Evolutionary conservation across 305 asterid species (phyloP).

Genomic region (Rubia balearica): DNA sequence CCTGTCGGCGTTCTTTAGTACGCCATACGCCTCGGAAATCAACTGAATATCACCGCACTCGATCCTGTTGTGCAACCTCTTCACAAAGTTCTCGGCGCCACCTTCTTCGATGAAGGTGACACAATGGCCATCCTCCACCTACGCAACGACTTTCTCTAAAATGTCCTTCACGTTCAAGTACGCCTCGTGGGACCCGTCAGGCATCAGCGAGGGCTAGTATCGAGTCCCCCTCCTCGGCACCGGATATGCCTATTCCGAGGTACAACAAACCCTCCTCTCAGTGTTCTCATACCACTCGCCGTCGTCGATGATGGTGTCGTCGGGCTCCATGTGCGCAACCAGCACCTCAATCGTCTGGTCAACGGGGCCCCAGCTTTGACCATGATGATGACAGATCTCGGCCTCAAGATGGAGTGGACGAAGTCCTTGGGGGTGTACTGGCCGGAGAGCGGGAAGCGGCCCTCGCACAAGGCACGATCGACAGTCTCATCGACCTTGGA

Average conservation of each 20-base stretch:
- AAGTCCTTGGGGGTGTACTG: slow-evolving; percentile 63
- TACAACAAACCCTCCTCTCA: slow-evolving; percentile 60
- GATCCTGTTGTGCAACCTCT: slow-evolving; percentile 87
- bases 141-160: slow-evolving; percentile 70
- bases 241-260: slow-evolving; percentile 89
- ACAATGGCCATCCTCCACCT: slow-evolving; percentile 93
- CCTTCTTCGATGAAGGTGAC: slow-evolving; percentile 86
- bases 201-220: slow-evolving; percentile 78
- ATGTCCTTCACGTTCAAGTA: slow-evolving; percentile 53
- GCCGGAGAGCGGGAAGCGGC: slow-evolving; percentile 59
- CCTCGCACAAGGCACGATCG: slow-evolving; percentile 74
- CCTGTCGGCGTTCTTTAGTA: slow-evolving; percentile 64
- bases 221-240: slow-evolving; percentile 85
- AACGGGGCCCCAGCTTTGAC: slow-evolving; percentile 92
- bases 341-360: slow-evolving; percentile 74
- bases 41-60: slow-evolving; percentile 94
- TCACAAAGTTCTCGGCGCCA: slow-evolving; percentile 78
- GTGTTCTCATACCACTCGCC: slow-evolving; percentile 96
- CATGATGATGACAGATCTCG: slow-evolving; percentile 68
- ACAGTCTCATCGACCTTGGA: slow-evolving; percentile 77
- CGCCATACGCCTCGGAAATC: slow-evolving; percentile 81
- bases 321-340: slow-evolving; percentile 66
- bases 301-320: slow-evolving; percentile 77
- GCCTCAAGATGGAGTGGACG: slow-evolving; percentile 53
- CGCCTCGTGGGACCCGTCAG: slow-evolving; percentile 73